These are phyloP conservation scores for Ophiostoma sp. DNA, from an alignment of 2,329 filamentous ascomycete genomes.

Conservation along the genomic window DNA sequence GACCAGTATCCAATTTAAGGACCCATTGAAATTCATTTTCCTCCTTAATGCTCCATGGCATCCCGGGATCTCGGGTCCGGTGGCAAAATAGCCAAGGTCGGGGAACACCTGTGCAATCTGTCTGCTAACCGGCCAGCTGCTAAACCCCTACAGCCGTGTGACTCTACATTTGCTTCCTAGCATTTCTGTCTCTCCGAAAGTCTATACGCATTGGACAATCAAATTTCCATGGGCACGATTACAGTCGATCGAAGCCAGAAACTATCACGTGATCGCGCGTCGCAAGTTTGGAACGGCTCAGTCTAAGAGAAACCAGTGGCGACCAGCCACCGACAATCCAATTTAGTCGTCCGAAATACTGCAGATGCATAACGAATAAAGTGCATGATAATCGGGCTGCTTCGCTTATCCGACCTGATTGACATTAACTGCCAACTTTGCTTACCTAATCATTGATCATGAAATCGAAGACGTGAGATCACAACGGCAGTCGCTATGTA, in stretches of 20 bases:
- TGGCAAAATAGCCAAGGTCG: conserved; percentile 13
- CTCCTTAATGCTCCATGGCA: background rate
- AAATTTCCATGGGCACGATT: background rate
- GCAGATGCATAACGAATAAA: background rate
- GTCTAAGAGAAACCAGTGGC: background rate
- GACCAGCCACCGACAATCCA: background rate
- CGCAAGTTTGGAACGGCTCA: background rate
- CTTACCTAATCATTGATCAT: background rate
- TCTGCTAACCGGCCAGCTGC: background rate
- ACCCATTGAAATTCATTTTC: background rate
- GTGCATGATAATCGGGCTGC: background rate
- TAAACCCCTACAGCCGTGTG: background rate
- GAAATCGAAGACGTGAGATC: background rate
- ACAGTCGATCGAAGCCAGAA: background rate
- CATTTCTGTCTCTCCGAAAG: background rate
- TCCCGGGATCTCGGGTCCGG: conserved; percentile 6
- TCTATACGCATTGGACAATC: background rate
- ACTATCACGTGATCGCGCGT: conserved; percentile 6
- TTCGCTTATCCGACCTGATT: background rate
- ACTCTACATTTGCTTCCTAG: background rate
- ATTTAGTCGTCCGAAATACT: background rate
- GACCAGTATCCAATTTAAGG: background rate
- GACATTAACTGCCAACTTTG: background rate
- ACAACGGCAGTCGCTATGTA: background rate
- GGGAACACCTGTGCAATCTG: background rate